Conservation (phyloP, 176 grass and related monocot species). For the Phoenix roebelenii region DNA sequence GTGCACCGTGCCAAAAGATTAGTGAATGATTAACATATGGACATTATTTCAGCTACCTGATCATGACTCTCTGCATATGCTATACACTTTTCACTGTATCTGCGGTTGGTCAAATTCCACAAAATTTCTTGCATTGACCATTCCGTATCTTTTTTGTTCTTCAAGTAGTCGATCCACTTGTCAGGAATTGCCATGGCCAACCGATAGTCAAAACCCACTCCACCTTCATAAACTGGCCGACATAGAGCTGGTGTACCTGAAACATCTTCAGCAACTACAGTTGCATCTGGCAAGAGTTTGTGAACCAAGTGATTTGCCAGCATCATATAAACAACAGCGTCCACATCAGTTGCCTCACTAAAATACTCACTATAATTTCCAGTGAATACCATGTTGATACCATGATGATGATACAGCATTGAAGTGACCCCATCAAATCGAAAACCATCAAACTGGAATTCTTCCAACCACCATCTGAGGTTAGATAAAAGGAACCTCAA, state of each 20-base stretch:
- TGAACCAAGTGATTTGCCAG: constrained; percentile 81
- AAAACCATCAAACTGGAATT: constrained; percentile 92
- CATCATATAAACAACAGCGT: constrained; percentile 90
- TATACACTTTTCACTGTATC: constrained; percentile 87
- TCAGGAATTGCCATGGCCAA: constrained; percentile 96
- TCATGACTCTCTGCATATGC: constrained; percentile 95
- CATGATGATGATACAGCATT: constrained; percentile 96
- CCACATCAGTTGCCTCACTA: constrained; percentile 72
- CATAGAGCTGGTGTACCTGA: constrained; percentile 96
- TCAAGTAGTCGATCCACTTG: constrained; percentile 90
- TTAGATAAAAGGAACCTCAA: constrained; percentile 94
- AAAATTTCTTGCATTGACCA: constrained; percentile 82
- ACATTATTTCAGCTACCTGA: constrained; percentile 45
- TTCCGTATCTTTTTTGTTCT: constrained; percentile 60
- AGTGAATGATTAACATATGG: too few relatives aligned
- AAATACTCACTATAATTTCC: constrained; percentile 90
- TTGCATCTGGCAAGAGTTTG: constrained; percentile 60
- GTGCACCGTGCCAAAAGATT: too few relatives aligned
- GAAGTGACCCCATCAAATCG: constrained; percentile 90
- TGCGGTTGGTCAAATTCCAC: constrained; percentile 69
- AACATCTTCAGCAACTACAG: constrained; percentile 92
- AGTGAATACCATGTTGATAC: constrained; percentile 63
- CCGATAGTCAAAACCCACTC: constrained; percentile 86
- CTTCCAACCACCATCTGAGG: constrained; percentile 91
- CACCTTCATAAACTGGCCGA: constrained; percentile 68